Conservation (phyloP, 768 basidiomycete species). For the Hericium erinaceus region DNA sequence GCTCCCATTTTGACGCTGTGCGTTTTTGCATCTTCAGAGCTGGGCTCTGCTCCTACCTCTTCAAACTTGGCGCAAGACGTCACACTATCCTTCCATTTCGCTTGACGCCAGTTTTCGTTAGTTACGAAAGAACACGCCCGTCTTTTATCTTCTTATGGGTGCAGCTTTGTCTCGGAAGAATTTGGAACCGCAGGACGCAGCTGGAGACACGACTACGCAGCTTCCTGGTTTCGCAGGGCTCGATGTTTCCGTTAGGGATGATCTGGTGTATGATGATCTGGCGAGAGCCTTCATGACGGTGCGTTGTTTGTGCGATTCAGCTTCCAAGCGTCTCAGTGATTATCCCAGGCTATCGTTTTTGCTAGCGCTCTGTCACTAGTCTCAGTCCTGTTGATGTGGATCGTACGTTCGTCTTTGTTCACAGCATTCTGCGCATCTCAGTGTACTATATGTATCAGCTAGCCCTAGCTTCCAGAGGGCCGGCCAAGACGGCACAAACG, state of each 20-base stretch:
- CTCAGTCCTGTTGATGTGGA: conserved; percentile 16
- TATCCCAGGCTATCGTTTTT: conserved; percentile 16
- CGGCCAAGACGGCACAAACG: conserved; percentile 4
- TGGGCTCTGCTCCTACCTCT: conserved; percentile 9
- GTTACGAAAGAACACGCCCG: not conserved
- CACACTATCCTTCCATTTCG: not conserved
- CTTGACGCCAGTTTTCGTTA: not conserved
- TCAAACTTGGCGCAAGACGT: not conserved
- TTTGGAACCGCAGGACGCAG: not conserved
- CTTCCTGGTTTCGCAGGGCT: not conserved
- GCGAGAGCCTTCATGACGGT: conserved; percentile 6
- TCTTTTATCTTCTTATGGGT: not conserved
- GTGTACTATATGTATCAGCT: no score
- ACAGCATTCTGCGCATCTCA: no score
- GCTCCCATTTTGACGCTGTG: not conserved
- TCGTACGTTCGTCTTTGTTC: conserved; percentile 7
- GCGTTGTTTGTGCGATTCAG: not conserved
- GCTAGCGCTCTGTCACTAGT: conserved; percentile 20
- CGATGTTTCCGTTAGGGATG: not conserved
- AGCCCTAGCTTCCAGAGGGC: no score
- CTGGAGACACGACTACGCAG: not conserved
- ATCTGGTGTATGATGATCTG: not conserved
- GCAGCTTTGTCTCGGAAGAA: not conserved
- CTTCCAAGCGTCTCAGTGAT: not conserved
- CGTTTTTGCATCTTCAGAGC: not conserved